Base-by-base conservation (phyloP, 768 basidiomycete genomes). In the Boletus subcaerulescens region DNA sequence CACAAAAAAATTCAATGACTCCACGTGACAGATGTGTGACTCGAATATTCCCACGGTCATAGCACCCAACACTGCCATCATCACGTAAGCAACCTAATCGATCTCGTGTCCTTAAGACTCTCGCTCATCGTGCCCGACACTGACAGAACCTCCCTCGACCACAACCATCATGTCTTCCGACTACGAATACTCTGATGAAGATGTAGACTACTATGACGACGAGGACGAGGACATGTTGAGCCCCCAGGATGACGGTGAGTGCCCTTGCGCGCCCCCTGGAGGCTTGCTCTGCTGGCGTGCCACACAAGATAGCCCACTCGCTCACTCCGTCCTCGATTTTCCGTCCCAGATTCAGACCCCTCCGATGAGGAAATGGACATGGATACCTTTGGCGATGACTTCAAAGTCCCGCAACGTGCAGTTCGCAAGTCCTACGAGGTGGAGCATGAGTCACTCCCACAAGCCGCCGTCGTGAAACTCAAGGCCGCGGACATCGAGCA, bases 401-500 rank as follows among this genome's bases (percentile, higher is more conserved):
- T 85, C 70, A 83, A 77, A 58, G 73, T 87, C 45, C 63, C 73
- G 0, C 68, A 76, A 5, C 85, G 83, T 66, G 76, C 75, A 42
- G 80, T 79, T 62, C 77, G 69, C 58, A 89, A 91, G 74, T 71
- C 84, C 3, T 97, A 93, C 66, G 92, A 97, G 64, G 83, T 97
- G 41, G 86, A 91, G n/a, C 89, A 85, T 67, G 84, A 89, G 53
- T 80, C 87, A 13, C 81, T 95, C 48, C 82, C 80, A 52, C 84
- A 91, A 65, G 62, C 72, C 6, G 83, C 85, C 22, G 84, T 99
- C 49, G 86, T 90, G 77, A 82, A 80, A 59, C 81, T 85, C 61
- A 93, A 97, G 83, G 75, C 78, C 55, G 69, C 75, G 50, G 91
- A 95, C 64, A 76, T 93, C 42, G 89, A 91, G n/a, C 85, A 94